Conservation (phyloP, 208 protist species). For the Crithidia thermophila region DNA sequence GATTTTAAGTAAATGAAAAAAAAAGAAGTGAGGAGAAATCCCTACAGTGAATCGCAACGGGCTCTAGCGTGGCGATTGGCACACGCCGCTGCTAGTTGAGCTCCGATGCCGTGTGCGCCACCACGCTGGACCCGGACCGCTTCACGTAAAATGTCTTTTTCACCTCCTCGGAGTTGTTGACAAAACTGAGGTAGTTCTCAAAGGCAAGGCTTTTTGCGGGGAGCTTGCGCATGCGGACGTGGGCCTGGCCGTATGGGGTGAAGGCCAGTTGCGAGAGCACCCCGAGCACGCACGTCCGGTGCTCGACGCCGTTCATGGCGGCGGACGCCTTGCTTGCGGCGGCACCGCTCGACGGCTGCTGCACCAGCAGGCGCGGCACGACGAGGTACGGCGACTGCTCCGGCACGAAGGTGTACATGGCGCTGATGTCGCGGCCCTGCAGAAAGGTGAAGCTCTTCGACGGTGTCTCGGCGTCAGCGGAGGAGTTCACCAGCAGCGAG, state of each 20-base stretch:
- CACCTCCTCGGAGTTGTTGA: slow-evolving; percentile 35
- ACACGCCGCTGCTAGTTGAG: slow-evolving; percentile 21
- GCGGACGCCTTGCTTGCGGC: slow-evolving; percentile 17
- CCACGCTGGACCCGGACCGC: slow-evolving; percentile 23
- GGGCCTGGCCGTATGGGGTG: slow-evolving; percentile 35
- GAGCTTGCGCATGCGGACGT: slow-evolving; percentile 47
- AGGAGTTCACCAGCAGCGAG: slow-evolving; percentile 35
- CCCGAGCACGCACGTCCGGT: slow-evolving; percentile 39
- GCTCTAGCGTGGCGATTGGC: too few relatives aligned
- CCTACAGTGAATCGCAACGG: too few relatives aligned
- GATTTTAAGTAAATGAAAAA: background rate
- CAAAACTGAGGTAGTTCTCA: slow-evolving; percentile 56
- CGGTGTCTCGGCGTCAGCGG: slow-evolving; percentile 42
- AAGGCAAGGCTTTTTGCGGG: slow-evolving; percentile 44
- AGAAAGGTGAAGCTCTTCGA: slow-evolving; percentile 46
- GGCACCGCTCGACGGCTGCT: background rate
- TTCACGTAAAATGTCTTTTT: slow-evolving; percentile 36
- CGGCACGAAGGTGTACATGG: slow-evolving; percentile 56
- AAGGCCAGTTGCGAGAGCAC: slow-evolving; percentile 51
- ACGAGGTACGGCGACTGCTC: slow-evolving; percentile 57
- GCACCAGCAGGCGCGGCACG: slow-evolving; percentile 44
- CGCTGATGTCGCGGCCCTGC: slow-evolving; percentile 48
- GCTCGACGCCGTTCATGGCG: background rate
- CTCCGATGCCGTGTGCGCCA: slow-evolving; percentile 17
- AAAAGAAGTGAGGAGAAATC: background rate